A percentile compares a stretch with the other conserved stretches of the same genome.
phyloP scores from a whole-genome alignment of 2,329 filamentous ascomycete species.

The Colletotrichum zoysiae region DNA sequence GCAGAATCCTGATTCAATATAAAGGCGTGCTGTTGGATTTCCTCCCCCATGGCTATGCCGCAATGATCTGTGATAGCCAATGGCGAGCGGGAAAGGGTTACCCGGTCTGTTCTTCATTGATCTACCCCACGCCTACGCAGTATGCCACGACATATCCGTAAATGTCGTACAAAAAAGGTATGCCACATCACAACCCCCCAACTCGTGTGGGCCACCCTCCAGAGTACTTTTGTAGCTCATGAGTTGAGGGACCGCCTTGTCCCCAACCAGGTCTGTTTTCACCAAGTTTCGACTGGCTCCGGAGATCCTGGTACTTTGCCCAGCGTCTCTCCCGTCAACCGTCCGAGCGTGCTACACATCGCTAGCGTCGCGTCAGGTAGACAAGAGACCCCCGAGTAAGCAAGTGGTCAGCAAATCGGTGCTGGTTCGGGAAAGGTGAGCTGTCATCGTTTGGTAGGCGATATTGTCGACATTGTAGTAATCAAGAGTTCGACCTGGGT shows the following conservation, averaged over 20 bases:
- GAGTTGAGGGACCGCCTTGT: neutral
- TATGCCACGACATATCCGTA: neutral
- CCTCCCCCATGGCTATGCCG: no score
- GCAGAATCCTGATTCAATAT: neutral
- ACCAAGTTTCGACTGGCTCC: conserved; percentile 10
- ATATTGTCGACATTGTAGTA: no score
- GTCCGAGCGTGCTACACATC: neutral
- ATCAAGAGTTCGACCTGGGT: no score
- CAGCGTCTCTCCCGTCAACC: neutral
- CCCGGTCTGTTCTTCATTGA: neutral
- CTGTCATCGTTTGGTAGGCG: neutral
- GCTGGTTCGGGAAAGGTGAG: neutral
- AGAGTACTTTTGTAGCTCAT: neutral
- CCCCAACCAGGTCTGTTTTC: neutral
- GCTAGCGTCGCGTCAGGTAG: neutral
- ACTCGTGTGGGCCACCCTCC: conserved; percentile 4
- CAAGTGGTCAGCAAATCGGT: neutral
- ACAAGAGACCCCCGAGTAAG: neutral
- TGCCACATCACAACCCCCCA: conserved; percentile 12
- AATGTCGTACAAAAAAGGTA: neutral
- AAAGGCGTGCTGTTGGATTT: no score
- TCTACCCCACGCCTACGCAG: neutral
- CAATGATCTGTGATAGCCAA: no score
- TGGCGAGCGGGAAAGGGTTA: neutral
- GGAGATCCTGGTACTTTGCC: neutral